phyloP scores from a whole-genome alignment of 2,329 filamentous ascomycete species.

The Clarireedia hainanense region DNA sequence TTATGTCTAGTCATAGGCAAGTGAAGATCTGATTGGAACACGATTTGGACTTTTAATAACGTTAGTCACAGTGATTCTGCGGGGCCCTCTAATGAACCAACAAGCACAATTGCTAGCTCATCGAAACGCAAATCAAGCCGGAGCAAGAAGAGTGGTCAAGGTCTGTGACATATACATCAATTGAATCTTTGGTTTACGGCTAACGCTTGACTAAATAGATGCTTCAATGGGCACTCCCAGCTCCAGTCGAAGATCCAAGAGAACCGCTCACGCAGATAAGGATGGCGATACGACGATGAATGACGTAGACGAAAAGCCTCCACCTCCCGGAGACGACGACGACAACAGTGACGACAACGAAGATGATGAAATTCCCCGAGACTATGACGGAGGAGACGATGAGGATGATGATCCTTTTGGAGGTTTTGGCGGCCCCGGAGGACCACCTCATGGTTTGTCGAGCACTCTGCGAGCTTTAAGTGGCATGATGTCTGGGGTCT shows the following conservation, averaged over 20 bases:
- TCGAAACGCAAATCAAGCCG: constrained; percentile 67
- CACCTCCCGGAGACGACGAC: constrained; percentile 35
- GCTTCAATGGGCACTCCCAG: constrained; percentile 21
- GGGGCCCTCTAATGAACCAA: constrained; percentile 52
- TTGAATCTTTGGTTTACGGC: constrained; percentile 31
- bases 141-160: constrained; percentile 56
- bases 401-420: constrained; percentile 55
- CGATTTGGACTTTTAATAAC: constrained; percentile 21
- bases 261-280: constrained; percentile 51
- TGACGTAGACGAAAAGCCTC: constrained; percentile 20
- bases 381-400: constrained; percentile 45
- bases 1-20: constrained; percentile 70
- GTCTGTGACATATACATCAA: constrained; percentile 27
- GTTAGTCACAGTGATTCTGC: constrained; percentile 46
- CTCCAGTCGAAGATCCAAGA: constrained; percentile 37
- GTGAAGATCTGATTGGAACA: constrained; percentile 21
- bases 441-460: constrained; percentile 59
- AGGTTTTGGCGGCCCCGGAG: constrained; percentile 59
- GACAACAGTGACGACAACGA: constrained; percentile 44
- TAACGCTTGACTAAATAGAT: constrained; percentile 29
- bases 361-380: constrained; percentile 51
- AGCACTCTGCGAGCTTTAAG: constrained; percentile 79
- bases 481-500: constrained; percentile 85
- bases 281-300: constrained; percentile 63
- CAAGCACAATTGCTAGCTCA: constrained; percentile 47